Evolutionary conservation across 768 basidiomycete genomes (phyloP), one percentile per base, ranked within the genome.

Genomic region (Lentinula boryana): DNA sequence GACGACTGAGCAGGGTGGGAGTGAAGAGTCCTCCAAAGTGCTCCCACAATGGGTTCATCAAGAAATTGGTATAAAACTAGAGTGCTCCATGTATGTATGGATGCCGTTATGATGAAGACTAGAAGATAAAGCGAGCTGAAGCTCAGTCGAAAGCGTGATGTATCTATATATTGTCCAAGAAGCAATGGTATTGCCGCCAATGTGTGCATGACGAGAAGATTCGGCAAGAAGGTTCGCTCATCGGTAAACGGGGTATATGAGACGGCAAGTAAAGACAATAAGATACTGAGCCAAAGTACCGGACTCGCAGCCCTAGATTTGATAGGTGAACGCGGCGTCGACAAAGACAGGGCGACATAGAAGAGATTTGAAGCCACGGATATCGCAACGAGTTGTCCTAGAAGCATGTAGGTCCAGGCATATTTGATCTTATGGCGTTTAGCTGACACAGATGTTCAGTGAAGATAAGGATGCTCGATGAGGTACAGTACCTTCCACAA

Each of bases 341-440:
- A 73, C 10, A 78, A 67, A 33, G 74, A 63, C 6, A 86, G 58
- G 9, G 84, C 80, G 5, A 83, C 69, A 64, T 82, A 82, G 71
- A 88, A 89, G 18, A 91, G 74, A 58, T 83, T 82, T 0, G 82
- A 80, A 7, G 86, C 84, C 40, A 88, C 83, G 10, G 83, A 84
- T 50, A 89, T 84, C 35, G 88, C 86, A 58, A 91, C 86, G 21
- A 89, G 65, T 69, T 89, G 87, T 5, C 87, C 88, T 8, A 91
- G 76, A 38, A 89, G 73, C 84, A 89, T 87, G 71, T 86, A 89
- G 1, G 82, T 85, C 84, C 84, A 86, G 0, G 81, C 53, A 62
- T 81, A 74, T 64, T 76, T 79, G 61, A 88, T 74, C 15, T 71
- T 59, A 46, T 75, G 66, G 21, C 72, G 69, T 41, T 72, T 67